These are phyloP conservation scores for Schizophyllum amplum DNA, from an alignment of 1,284 basidiomycete genomes.

Conservation along the genomic window DNA sequence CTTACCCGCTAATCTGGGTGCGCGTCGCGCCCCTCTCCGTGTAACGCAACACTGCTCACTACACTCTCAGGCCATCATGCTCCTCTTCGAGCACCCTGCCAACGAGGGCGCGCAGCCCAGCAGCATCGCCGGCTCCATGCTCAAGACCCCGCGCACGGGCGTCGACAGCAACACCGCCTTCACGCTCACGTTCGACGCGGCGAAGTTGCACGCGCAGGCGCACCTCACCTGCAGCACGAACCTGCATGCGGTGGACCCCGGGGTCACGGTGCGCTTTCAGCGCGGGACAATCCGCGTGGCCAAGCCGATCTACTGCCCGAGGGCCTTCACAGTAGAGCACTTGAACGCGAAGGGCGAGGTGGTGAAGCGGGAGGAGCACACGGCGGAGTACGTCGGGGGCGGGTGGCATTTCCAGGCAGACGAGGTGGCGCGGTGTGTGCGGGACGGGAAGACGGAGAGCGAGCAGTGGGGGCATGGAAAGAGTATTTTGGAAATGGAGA, in stretches of 20 bases:
- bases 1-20: conserved; percentile 82
- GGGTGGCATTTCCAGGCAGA: conserved; percentile 78
- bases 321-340: conserved; percentile 56
- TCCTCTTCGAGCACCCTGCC: conserved; percentile 69
- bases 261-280: conserved; percentile 60
- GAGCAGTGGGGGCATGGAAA: too few species aligned
- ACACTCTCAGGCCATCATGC: conserved; percentile 54
- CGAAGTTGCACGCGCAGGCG: conserved; percentile 71
- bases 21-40: conserved; percentile 14
- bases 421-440: conserved; percentile 75
- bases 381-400: conserved; percentile 47
- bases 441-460: conserved; percentile 74
- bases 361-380: too few species aligned
- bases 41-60: neutral
- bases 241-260: conserved; percentile 32
- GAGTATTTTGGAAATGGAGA: conserved; percentile 69
- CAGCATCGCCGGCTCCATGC: conserved; percentile 52
- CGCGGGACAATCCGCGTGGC: conserved; percentile 56
- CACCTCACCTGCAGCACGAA: conserved; percentile 59
- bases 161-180: too few species aligned
- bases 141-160: too few species aligned
- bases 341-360: conserved; percentile 43
- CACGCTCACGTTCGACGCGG: too few species aligned
- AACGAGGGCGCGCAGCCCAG: conserved; percentile 53
- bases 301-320: conserved; percentile 58